Percentiles rank a stretch among this genome's conserved stretches.
phyloP scores from a whole-genome alignment of 257 asterid species.

The Coffea eugenioides region DNA sequence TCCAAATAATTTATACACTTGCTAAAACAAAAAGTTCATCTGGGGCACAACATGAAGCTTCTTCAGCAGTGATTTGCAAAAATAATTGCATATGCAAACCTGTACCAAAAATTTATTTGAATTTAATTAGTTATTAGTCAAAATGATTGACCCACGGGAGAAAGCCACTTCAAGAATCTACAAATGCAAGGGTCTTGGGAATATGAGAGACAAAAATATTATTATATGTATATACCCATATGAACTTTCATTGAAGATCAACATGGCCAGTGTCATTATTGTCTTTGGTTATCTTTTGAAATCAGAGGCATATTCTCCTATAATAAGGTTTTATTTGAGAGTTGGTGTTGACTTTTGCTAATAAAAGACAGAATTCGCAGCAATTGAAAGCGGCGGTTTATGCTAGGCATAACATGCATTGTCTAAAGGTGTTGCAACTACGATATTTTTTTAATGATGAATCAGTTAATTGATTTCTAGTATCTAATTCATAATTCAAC shows the following conservation, averaged over 20 bases:
- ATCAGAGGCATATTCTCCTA: neutral
- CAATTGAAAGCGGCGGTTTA: neutral
- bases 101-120: neutral
- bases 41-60: no score
- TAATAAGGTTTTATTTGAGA: neutral
- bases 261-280: neutral
- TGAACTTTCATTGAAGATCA: neutral
- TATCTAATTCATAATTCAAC: neutral
- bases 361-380: neutral
- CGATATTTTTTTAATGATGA: neutral
- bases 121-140: neutral
- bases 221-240: neutral
- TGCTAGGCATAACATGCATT: constrained; percentile 8
- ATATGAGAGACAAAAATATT: neutral
- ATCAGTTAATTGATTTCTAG: neutral
- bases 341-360: constrained; percentile 8
- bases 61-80: neutral
- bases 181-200: neutral
- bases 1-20: neutral
- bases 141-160: neutral
- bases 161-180: neutral
- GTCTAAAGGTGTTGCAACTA: neutral
- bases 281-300: neutral
- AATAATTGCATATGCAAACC: neutral
- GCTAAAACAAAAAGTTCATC: neutral